A percentile compares a stretch with the other conserved stretches of the same genome.
Evolutionary conservation across 1,284 basidiomycete species (phyloP).

Genomic region (Rhizoctonia solani): DNA sequence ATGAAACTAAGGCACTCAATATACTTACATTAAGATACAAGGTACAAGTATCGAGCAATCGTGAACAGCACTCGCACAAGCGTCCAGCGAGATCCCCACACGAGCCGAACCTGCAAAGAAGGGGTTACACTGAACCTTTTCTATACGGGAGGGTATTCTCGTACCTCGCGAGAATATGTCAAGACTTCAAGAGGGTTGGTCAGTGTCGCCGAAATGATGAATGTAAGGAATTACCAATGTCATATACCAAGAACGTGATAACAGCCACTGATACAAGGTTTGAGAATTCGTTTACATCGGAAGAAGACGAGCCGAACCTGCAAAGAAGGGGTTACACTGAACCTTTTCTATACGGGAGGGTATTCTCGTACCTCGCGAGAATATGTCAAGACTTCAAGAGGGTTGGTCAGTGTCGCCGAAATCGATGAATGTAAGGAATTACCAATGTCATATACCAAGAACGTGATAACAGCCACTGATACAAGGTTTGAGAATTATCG

Average conservation of each 20-base stretch:
- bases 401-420: background rate
- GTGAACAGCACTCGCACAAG: constrained; percentile 22
- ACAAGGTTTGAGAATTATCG: background rate
- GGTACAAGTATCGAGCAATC: constrained; percentile 23
- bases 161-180: constrained; percentile 24
- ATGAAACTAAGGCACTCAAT: background rate
- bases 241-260: constrained; percentile 13
- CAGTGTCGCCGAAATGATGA: background rate
- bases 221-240: background rate
- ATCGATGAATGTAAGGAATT: background rate
- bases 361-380: constrained; percentile 3
- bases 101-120: constrained; percentile 4
- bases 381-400: constrained; percentile 6
- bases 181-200: background rate
- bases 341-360: background rate
- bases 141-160: background rate
- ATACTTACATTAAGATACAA: constrained; percentile 10
- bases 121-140: background rate
- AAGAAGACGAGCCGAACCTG: constrained; percentile 26
- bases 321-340: background rate
- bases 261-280: background rate
- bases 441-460: constrained; percentile 21
- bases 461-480: constrained; percentile 15
- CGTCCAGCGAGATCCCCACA: constrained; percentile 32
- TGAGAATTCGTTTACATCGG: no score